Evolutionary conservation across 805 yeast species (phyloP).

Genomic region (Suhomyces sp.): DNA sequence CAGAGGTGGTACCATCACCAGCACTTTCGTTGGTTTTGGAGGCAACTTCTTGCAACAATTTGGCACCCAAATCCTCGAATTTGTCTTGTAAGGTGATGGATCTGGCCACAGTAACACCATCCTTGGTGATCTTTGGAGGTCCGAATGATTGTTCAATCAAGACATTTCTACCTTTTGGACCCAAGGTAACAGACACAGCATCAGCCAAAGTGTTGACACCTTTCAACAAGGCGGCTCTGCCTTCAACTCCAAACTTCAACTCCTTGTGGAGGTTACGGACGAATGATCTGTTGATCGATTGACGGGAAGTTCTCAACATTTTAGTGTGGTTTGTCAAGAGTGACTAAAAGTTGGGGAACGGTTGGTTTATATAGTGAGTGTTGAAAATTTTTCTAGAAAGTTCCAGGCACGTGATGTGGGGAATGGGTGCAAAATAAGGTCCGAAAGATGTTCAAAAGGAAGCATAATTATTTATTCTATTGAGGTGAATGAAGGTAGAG

Average conservation of each 20-base stretch:
- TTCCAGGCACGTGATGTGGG: slow-evolving; percentile 10
- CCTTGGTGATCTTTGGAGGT: slow-evolving; percentile 97
- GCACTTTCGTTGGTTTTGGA: slow-evolving; percentile 96
- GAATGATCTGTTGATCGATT: slow-evolving; percentile 40
- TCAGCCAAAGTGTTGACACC: slow-evolving; percentile 96
- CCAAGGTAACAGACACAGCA: slow-evolving; percentile 94
- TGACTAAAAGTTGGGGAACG: neutral
- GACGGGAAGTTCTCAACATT: slow-evolving; percentile 53
- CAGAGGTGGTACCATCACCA: slow-evolving; percentile 98
- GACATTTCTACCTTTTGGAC: slow-evolving; percentile 97
- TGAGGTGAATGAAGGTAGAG: no score
- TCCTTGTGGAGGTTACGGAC: slow-evolving; percentile 77
- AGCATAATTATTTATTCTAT: no score
- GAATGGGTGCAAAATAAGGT: slow-evolving; percentile 1
- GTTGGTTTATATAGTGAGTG: neutral
- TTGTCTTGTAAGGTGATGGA: slow-evolving; percentile 80
- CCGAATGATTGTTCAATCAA: slow-evolving; percentile 96
- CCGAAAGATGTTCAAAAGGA: no score
- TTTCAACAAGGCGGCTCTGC: slow-evolving; percentile 87
- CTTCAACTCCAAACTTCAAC: slow-evolving; percentile 94
- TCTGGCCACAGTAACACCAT: slow-evolving; percentile 96
- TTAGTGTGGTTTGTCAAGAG: slow-evolving; percentile 6
- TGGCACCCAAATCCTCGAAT: slow-evolving; percentile 96
- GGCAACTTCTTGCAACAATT: slow-evolving; percentile 93
- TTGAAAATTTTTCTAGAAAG: slow-evolving; percentile 15